Percentiles rank a stretch among this genome's conserved stretches.
These are phyloP conservation scores for Clitoria ternatea DNA, from an alignment of 306 rosid genomes.

Conservation along the genomic window DNA sequence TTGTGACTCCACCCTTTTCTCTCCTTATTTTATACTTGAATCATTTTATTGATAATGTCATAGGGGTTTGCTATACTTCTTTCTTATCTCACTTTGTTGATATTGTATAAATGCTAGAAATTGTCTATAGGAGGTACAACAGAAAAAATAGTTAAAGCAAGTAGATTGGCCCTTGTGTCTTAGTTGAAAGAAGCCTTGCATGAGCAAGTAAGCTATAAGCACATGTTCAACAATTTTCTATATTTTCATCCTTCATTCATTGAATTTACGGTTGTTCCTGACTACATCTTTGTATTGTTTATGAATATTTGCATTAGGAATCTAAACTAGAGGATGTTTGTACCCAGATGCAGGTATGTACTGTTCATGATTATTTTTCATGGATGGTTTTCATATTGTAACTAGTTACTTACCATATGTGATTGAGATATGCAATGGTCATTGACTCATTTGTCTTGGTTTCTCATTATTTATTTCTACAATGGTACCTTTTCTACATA, in stretches of 20 bases:
- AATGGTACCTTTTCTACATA: neutral
- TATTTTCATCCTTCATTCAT: neutral
- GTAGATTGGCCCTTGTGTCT: conserved; percentile 69
- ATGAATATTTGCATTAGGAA: conserved; percentile 50
- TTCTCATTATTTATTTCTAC: conserved; percentile 1
- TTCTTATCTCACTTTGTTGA: neutral
- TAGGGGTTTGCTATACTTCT: conserved; percentile 15
- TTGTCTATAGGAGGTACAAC: conserved; percentile 79
- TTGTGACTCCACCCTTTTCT: neutral
- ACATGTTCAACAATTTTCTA: neutral
- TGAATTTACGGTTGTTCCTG: conserved; percentile 13
- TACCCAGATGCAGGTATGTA: conserved; percentile 85
- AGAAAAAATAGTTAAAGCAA: conserved; percentile 77
- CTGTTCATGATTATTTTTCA: conserved; percentile 7
- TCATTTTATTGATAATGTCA: conserved; percentile 10
- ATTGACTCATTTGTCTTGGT: conserved; percentile 10
- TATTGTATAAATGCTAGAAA: conserved; percentile 53
- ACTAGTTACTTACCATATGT: neutral
- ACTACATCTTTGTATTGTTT: neutral
- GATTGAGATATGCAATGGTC: conserved; percentile 4
- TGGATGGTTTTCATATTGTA: neutral
- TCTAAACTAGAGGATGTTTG: conserved; percentile 79
- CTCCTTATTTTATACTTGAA: neutral
- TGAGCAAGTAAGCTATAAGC: conserved; percentile 58
- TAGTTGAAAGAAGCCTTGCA: conserved; percentile 82